These are phyloP conservation scores for Stephania japonica DNA, from an alignment of 164 flowering plant species.

Conservation along the genomic window DNA sequence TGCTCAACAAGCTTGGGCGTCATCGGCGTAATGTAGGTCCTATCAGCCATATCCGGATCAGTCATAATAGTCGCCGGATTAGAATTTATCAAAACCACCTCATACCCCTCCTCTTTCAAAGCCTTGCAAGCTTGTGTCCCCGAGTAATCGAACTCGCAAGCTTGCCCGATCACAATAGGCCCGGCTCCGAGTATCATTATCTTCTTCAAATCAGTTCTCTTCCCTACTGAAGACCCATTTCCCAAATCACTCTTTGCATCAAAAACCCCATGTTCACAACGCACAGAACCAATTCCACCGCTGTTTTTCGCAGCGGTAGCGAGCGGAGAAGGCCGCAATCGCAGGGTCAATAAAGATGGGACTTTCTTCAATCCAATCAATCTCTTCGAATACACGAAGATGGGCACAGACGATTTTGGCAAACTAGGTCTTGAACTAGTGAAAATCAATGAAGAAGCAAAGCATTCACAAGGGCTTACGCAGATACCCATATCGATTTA, in stretches of 20 bases:
- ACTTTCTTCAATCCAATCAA: constrained; percentile 1
- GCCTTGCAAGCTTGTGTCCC: constrained; percentile 98
- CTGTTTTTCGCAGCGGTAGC: neutral
- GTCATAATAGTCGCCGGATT: constrained; percentile 99
- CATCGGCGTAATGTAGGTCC: constrained; percentile 87
- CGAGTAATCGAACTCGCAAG: constrained; percentile 97
- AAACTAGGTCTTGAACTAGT: constrained; percentile 1
- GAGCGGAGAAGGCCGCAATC: neutral
- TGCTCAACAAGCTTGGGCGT: constrained; percentile 86
- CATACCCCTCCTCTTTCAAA: constrained; percentile 84
- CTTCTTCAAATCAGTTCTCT: constrained; percentile 84
- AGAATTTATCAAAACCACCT: constrained; percentile 78
- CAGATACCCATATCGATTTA: constrained; percentile 17
- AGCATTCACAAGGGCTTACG: constrained; percentile 20
- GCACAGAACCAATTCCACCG: constrained; percentile 1
- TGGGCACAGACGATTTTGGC: neutral
- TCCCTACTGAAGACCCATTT: constrained; percentile 34
- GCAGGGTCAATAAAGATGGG: neutral
- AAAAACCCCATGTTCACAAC: constrained; percentile 10
- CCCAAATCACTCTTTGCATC: constrained; percentile 4
- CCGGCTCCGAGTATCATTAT: constrained; percentile 94
- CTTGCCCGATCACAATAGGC: constrained; percentile 95
- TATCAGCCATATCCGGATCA: constrained; percentile 85
- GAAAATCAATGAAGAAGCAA: constrained; percentile 4
- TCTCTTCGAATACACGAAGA: constrained; percentile 18